Evolutionary conservation across 75 land plant species (phyloP).

Genomic region (Chamaecyparis obtusa): DNA sequence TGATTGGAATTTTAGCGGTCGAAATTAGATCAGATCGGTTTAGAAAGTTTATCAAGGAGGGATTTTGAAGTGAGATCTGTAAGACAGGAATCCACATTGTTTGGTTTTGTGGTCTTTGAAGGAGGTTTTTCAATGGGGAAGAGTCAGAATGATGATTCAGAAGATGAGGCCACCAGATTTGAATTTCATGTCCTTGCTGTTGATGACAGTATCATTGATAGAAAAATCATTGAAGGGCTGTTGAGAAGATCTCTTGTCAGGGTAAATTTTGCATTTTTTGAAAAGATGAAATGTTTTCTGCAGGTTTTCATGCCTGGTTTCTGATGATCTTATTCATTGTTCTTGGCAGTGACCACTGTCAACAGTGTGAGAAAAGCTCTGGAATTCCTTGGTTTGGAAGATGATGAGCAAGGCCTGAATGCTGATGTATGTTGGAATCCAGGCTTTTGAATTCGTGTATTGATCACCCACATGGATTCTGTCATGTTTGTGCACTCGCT

Average conservation of each 20-base stretch:
- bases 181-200: conserved; percentile 65
- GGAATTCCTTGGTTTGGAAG: conserved; percentile 13
- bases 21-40: no score
- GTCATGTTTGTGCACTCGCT: no score
- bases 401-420: background rate
- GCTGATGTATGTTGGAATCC: background rate
- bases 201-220: conserved; percentile 66
- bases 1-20: no score
- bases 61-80: no score
- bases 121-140: no score
- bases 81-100: no score
- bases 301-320: background rate
- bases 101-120: no score
- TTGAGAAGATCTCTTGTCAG: conserved; percentile 54
- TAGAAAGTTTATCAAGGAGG: no score
- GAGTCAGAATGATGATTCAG: no score
- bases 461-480: no score
- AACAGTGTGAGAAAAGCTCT: conserved; percentile 51
- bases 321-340: background rate
- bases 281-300: background rate
- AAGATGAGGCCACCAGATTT: background rate
- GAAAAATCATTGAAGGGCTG: conserved; percentile 59
- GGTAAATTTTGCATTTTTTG: conserved; percentile 27
- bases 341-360: conserved; percentile 47
- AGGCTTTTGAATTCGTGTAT: no score